phyloP scores from a whole-genome alignment of 371 early-diverging fungal genomes.

The Mucor racemosus region DNA sequence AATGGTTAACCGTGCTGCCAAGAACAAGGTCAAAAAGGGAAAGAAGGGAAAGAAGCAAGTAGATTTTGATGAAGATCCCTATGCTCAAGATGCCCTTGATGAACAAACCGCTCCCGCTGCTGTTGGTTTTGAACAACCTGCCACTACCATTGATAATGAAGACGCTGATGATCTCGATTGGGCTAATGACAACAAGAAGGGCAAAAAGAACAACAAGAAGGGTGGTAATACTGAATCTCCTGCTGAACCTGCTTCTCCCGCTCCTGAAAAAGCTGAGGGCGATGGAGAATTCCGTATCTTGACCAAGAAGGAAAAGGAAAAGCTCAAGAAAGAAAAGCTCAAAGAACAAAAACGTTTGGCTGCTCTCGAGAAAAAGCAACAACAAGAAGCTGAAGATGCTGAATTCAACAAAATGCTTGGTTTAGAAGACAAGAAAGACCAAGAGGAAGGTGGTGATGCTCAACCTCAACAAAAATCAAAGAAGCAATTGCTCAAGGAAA shows the following conservation, averaged over 20 bases:
- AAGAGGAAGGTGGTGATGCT: conserved; percentile 13
- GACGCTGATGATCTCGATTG: conserved; percentile 41
- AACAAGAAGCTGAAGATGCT: conserved; percentile 47
- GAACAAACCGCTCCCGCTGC: conserved; percentile 23
- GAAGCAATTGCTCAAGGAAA: conserved; percentile 43
- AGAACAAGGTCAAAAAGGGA: conserved; percentile 55
- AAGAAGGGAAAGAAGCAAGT: conserved; percentile 44
- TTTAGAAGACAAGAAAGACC: conserved; percentile 26
- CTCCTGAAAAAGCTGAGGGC: conserved; percentile 26
- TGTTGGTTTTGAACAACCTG: conserved; percentile 12
- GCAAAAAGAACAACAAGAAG: conserved; percentile 46
- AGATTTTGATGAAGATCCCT: conserved; percentile 34
- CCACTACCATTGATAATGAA: conserved; percentile 22
- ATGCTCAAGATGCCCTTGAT: conserved; percentile 9
- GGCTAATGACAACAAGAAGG: conserved; percentile 46
- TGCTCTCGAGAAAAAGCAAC: conserved; percentile 50
- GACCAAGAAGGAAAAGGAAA: conserved; percentile 55
- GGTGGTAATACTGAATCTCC: conserved; percentile 30
- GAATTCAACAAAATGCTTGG: conserved; percentile 41
- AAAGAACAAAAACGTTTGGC: conserved; percentile 59
- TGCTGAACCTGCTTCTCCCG: conserved; percentile 23
- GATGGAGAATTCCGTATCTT: conserved; percentile 37
- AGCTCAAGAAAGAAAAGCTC: conserved; percentile 56
- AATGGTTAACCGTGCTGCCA: conserved; percentile 54
- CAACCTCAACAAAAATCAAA: conserved; percentile 33